Percentiles rank a stretch among this genome's conserved stretches.
Conservation (phyloP, 2,329 filamentous ascomycete genomes). For the Coniochaeta pulveracea region DNA sequence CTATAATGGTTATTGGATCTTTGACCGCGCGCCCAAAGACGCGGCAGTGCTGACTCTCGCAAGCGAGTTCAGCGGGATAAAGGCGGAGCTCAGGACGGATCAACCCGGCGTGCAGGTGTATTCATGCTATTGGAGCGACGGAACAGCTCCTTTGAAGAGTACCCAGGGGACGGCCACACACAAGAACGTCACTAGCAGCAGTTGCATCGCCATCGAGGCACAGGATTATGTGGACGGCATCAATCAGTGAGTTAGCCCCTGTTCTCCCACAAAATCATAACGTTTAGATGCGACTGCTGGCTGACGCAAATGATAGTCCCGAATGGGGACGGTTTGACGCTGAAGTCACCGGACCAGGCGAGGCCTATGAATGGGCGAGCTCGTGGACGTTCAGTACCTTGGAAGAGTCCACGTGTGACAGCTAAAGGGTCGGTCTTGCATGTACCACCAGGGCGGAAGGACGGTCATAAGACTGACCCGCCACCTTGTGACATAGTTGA, state of each 20-base stretch:
- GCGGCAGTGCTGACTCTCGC: slow-evolving; percentile 42
- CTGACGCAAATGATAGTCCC: slow-evolving; percentile 19
- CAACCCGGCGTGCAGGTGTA: slow-evolving; percentile 64
- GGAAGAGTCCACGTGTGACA: too few relatives aligned
- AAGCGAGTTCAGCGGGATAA: slow-evolving; percentile 55
- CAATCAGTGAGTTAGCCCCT: slow-evolving; percentile 43
- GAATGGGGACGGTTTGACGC: slow-evolving; percentile 28
- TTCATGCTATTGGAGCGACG: slow-evolving; percentile 48
- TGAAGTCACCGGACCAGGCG: slow-evolving; percentile 28
- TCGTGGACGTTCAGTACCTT: slow-evolving; percentile 29
- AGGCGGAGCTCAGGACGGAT: slow-evolving; percentile 57
- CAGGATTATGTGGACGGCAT: slow-evolving; percentile 71
- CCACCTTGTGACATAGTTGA: too few relatives aligned
- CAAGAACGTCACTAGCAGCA: slow-evolving; percentile 44
- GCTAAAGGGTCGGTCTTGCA: too few relatives aligned
- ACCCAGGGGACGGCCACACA: slow-evolving; percentile 40
- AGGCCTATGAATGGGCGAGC: slow-evolving; percentile 29
- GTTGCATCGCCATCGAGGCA: slow-evolving; percentile 65
- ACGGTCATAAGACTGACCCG: too few relatives aligned
- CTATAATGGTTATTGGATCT: slow-evolving; percentile 52
- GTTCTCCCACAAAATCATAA: too few relatives aligned
- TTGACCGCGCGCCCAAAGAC: slow-evolving; percentile 26
- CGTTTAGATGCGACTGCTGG: too few relatives aligned
- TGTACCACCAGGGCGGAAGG: too few relatives aligned
- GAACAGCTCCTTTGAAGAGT: slow-evolving; percentile 40